phyloP scores from a whole-genome alignment of 148 eudicot genomes.

The Dianthus caryophyllus region DNA sequence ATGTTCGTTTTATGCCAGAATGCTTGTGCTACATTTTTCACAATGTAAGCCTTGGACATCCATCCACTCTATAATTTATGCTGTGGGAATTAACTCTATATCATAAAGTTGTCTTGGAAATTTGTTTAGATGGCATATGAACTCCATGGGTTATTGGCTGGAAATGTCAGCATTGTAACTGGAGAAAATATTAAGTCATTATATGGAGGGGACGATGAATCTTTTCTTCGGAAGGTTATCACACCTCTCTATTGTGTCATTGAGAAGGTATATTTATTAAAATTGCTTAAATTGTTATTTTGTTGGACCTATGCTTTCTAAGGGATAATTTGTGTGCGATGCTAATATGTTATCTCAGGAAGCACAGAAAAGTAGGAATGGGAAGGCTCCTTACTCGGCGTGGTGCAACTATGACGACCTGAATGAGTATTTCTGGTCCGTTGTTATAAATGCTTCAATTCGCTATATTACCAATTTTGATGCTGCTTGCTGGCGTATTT shows the following conservation, averaged over 20 bases:
- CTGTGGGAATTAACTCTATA: background rate
- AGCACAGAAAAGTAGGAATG: constrained; percentile 69
- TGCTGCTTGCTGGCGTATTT: background rate
- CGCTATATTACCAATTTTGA: background rate
- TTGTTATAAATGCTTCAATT: background rate
- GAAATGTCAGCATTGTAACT: constrained; percentile 90
- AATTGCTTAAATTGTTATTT: constrained; percentile 1
- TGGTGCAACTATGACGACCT: constrained; percentile 98
- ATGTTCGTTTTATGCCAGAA: constrained; percentile 92
- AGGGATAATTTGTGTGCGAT: constrained; percentile 18
- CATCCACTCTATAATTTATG: constrained; percentile 5
- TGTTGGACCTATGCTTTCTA: constrained; percentile 8
- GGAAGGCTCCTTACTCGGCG: constrained; percentile 72
- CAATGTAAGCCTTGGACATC: constrained; percentile 49
- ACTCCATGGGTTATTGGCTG: constrained; percentile 88
- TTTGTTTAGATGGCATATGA: constrained; percentile 88
- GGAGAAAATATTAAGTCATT: constrained; percentile 95
- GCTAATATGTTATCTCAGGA: constrained; percentile 43
- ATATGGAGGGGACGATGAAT: constrained; percentile 91
- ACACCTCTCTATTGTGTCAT: constrained; percentile 82
- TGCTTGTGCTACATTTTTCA: constrained; percentile 95
- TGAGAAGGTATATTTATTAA: constrained; percentile 46
- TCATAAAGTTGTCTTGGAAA: constrained; percentile 8
- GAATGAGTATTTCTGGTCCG: constrained; percentile 87
- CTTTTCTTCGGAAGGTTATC: constrained; percentile 86